Evolutionary conservation across 352 stramenopile species (phyloP), one percentile per base, ranked within the genome.

Genomic region (Globisporangium canariense): DNA sequence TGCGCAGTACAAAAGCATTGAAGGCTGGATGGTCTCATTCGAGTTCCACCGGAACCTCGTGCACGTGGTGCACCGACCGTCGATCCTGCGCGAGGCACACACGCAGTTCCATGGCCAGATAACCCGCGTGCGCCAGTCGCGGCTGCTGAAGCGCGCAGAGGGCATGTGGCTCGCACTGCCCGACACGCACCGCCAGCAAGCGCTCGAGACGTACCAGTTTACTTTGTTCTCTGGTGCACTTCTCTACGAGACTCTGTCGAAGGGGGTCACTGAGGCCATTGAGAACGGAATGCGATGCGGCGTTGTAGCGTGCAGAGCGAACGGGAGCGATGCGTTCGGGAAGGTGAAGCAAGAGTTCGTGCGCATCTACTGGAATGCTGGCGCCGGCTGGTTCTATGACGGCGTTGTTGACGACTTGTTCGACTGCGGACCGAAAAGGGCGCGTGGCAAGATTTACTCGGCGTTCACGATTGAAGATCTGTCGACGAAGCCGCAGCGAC

Each of bases 41-140:
- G 81, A 90, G 68, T 64, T 89, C 38, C 81, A 89, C 57, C 81
- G 79, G 49, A 89, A 90, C 54, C 62, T 90, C 43, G 67, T 90
- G 51, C 77, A 83, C 57, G 74, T 90, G 3, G 81, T 86, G 51
- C 78, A 73, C 18, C 79, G 81, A 40, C 81, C 81, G 13, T 90
- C 81, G 4, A 73, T 88, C 8, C 51, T 90, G 49, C 58, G 72
- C 28, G 71, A 89, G 32, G 76, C 81, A 1, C 76, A 78, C n/a
- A 73, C 70, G 10, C 76, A 89, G 40, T 58, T 90, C 13, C 74
- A 85, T 1, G 78, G 69, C 16, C 79, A 89, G 65, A 74, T 90
- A 32, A 75, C 60, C 16, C 71, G 76, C 28, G 71, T 88, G 34
- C 68, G 68, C 25, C 70, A 86, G n/a, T 78, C 79, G 32, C 70